Base-by-base conservation (phyloP, 1,139 yeast genomes). In the Zygosaccharomyces pseudobailii region DNA sequence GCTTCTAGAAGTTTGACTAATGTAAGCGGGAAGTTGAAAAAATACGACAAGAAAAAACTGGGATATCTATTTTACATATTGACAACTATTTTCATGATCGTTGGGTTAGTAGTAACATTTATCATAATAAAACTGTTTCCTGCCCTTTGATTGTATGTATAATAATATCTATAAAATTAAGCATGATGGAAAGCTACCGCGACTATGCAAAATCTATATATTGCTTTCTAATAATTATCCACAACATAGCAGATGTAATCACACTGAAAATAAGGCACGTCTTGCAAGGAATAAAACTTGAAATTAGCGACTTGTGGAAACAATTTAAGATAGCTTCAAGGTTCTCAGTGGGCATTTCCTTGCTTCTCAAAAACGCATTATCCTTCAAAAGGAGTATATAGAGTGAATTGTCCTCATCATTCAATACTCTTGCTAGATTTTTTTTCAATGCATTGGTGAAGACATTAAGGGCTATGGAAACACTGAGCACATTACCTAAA, bases 401-500 rank as follows among this genome's bases (percentile, higher is more conserved):
- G 20, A 48, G 31, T 9, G 46, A 45, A 5, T 35, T 27, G 13
- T 48, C 40, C 24, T 48, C 36, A 6, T 40, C 49, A 5, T 19
- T 13, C 22, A 48, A 31, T 7, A 34, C 34, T 13, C 24, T 25
- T 1, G 32, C 36, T 21, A 48, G 36, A 6, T 19, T 33, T 23
- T 32, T 31, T 20, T 43, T 48, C 6, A 48, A 25, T 2, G 45
- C 36, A 23, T 41, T 36, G 5, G 43, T 43, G 27, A 46, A 71
- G 2, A 68, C 51, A 17, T 67, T 60, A 20, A 71, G 52, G 0
- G 71, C 56, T 5, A 69, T 51, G 8, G 74, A 71, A 4, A 68
- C 71, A 36, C 74, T 73, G 7, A 68, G 51, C 9, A 69, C 72
- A 42, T 68, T 67, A 7, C 75, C 75, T 43, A 69, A 52, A 2